A percentile compares a stretch with the other conserved stretches of the same genome.
phyloP scores from a whole-genome alignment of 2,329 filamentous ascomycete species.

The Zopfia rhizophila region DNA sequence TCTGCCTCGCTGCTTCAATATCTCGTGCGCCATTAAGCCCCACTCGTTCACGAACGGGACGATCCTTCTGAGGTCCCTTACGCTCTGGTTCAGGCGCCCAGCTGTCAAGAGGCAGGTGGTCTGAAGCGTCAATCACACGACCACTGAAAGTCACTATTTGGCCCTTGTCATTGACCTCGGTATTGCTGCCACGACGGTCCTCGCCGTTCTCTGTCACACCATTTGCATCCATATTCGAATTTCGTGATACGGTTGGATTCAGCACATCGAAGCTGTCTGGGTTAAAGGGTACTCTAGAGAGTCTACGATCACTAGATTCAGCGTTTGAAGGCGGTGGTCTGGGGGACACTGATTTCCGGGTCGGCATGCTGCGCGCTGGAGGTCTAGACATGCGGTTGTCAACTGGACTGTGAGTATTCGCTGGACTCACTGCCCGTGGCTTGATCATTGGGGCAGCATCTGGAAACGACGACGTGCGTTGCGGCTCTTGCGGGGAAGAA shows the following conservation, averaged over 20 bases:
- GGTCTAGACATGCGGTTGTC: slow-evolving; percentile 50
- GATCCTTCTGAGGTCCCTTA: slow-evolving; percentile 60
- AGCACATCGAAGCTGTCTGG: slow-evolving; percentile 80
- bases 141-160: slow-evolving; percentile 82
- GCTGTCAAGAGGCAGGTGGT: slow-evolving; percentile 79
- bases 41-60: slow-evolving; percentile 56
- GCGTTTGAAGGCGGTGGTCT: slow-evolving; percentile 64
- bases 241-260: slow-evolving; percentile 65
- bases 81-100: slow-evolving; percentile 82
- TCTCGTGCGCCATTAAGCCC: slow-evolving; percentile 63
- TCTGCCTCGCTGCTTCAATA: slow-evolving; percentile 43
- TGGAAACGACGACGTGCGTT: slow-evolving; percentile 44
- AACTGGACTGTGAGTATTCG: slow-evolving; percentile 36
- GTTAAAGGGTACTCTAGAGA: slow-evolving; percentile 74
- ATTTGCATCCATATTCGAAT: slow-evolving; percentile 10
- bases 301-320: slow-evolving; percentile 56
- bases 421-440: slow-evolving; percentile 48
- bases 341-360: slow-evolving; percentile 79
- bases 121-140: slow-evolving; percentile 80
- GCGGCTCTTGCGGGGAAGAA: slow-evolving; percentile 49
- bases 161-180: slow-evolving; percentile 64
- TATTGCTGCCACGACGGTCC: slow-evolving; percentile 43
- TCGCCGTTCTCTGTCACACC: slow-evolving; percentile 25
- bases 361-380: slow-evolving; percentile 60
- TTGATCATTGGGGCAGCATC: slow-evolving; percentile 56